These are phyloP conservation scores for Phytophthora europaea DNA, from an alignment of 352 stramenopile genomes.

Conservation along the genomic window DNA sequence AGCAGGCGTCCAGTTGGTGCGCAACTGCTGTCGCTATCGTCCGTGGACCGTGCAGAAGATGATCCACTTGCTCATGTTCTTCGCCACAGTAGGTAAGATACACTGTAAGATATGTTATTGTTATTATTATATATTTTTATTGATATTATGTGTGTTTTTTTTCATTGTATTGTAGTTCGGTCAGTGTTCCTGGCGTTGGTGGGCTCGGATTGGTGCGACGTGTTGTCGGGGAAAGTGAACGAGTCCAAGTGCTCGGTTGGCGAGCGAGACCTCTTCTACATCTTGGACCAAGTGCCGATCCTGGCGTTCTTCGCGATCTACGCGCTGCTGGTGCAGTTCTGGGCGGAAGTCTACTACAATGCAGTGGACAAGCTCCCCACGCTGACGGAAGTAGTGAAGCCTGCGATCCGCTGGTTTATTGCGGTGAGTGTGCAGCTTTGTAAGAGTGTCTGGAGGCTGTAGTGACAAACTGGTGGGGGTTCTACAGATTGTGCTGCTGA, in stretches of 20 bases:
- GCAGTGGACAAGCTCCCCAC: constrained; percentile 79
- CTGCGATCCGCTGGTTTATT: constrained; percentile 72
- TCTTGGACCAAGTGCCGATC: constrained; percentile 86
- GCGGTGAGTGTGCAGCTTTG: constrained; percentile 34
- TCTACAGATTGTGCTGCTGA: constrained; percentile 59
- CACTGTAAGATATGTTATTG: background rate
- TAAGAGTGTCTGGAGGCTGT: background rate
- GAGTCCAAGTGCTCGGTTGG: constrained; percentile 60
- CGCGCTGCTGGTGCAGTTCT: constrained; percentile 87
- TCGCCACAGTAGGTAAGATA: constrained; percentile 69
- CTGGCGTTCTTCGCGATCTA: constrained; percentile 87
- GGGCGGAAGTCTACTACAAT: constrained; percentile 92
- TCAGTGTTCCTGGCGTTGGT: constrained; percentile 80
- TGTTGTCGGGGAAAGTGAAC: constrained; percentile 75
- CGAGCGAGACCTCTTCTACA: constrained; percentile 89
- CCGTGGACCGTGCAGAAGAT: constrained; percentile 92
- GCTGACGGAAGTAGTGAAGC: constrained; percentile 75
- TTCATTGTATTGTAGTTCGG: constrained; percentile 48
- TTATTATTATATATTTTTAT: background rate
- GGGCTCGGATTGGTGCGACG: constrained; percentile 84
- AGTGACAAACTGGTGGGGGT: background rate
- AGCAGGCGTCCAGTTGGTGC: constrained; percentile 75
- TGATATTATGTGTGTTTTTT: background rate
- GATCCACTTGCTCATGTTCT: constrained; percentile 87
- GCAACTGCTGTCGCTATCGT: constrained; percentile 86